Evolutionary conservation across 192 early-diverging fungal genomes (phyloP), one percentile per base, ranked within the genome.

Genomic region (Radiomyces spectabilis): DNA sequence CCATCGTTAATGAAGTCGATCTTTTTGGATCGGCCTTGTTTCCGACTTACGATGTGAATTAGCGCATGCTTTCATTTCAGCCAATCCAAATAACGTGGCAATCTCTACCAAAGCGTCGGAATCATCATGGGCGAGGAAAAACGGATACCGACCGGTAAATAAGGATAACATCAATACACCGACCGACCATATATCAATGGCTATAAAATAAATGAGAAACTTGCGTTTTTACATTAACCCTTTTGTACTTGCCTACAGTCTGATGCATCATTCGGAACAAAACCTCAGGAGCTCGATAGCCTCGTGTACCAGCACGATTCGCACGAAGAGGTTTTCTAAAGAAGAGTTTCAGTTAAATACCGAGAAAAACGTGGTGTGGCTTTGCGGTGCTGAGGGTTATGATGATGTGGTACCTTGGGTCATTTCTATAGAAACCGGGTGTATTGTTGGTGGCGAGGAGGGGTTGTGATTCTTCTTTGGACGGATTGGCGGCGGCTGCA

Each of bases 281-380:
- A 0, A 97, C 89, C 55, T 97, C 95, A 1, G 95, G 95, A 5
- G 95, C 90, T 12, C 95, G 78, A 53, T 94, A 97, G 5, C 95
- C 95, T 40, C 89, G 73, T 1, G 95, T 97, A 10, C 95, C 95
- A 1, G 89, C 92, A 8, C 95, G 80, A 57, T 86, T 93, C 5
- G 93, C 93, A 19, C 75, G 63, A 0, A 89, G 51, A 7, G 68
- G 59, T 3, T 84, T 86, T 29, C 92, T 87, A 32, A 48, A 58
- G n/a, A n/a, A n/a, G n/a, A n/a, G n/a, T n/a, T n/a, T n/a, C n/a
- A n/a, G n/a, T n/a, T n/a, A n/a, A n/a, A n/a, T n/a, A n/a, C n/a
- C n/a, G n/a, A n/a, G n/a, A n/a, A n/a, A n/a, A n/a, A n/a, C n/a
- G n/a, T n/a, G n/a, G n/a, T 44, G 16, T 12, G 8, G 35, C 9